phyloP scores from a whole-genome alignment of 768 basidiomycete species.

The Pluteus cervinus region DNA sequence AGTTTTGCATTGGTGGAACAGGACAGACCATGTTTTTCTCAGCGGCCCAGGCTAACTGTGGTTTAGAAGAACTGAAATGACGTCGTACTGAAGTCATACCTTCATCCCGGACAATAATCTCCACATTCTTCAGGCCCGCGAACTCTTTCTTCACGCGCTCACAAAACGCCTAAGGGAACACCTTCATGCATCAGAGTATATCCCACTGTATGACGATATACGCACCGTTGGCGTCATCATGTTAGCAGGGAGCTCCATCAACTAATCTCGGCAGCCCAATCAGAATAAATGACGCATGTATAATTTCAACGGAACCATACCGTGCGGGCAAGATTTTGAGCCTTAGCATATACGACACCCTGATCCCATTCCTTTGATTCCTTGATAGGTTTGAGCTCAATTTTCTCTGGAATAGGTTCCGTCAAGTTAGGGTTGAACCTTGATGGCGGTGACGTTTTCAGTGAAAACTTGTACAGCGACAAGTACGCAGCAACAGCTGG shows the following conservation, averaged over 20 bases:
- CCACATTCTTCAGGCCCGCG: constrained; percentile 56
- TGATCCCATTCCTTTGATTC: constrained; percentile 61
- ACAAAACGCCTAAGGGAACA: constrained; percentile 47
- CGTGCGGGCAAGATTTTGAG: constrained; percentile 78
- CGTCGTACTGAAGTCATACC: constrained; percentile 31
- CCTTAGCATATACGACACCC: constrained; percentile 66
- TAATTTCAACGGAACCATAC: constrained; percentile 28
- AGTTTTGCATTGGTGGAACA: neutral
- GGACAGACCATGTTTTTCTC: constrained; percentile 71
- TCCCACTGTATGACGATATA: constrained; percentile 4
- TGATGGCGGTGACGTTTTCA: constrained; percentile 71
- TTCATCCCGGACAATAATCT: constrained; percentile 68
- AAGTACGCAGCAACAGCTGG: constrained; percentile 75
- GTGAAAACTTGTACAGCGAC: constrained; percentile 67
- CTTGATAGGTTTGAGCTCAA: constrained; percentile 40
- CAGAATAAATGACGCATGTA: neutral
- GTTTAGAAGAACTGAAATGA: constrained; percentile 5
- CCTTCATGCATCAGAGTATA: neutral
- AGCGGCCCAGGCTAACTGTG: constrained; percentile 63
- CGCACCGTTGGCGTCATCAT: constrained; percentile 77
- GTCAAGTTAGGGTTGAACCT: constrained; percentile 56
- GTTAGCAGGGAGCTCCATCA: constrained; percentile 84
- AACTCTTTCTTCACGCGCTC: constrained; percentile 68
- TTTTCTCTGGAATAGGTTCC: constrained; percentile 42
- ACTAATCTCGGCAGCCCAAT: constrained; percentile 28